A percentile compares a stretch with the other conserved stretches of the same genome.
Conservation (phyloP, 805 yeast species). For the Starmerella apis region DNA sequence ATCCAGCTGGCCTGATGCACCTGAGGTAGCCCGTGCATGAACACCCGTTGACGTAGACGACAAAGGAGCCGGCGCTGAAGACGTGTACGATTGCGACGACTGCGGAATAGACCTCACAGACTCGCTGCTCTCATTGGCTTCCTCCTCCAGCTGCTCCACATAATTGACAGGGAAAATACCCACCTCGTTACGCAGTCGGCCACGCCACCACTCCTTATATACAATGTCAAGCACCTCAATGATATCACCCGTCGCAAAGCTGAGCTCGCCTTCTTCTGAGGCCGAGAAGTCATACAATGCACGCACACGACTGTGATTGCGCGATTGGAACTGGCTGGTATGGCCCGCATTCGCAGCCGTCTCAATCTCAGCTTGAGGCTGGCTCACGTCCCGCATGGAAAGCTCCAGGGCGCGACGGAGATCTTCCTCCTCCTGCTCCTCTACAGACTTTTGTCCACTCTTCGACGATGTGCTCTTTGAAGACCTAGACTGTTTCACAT, state of each 20-base stretch:
- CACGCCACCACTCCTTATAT: conserved; percentile 93
- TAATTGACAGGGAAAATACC: conserved; percentile 92
- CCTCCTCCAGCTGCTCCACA: conserved; percentile 36
- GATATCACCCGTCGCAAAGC: conserved; percentile 77
- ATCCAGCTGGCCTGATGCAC: conserved; percentile 21
- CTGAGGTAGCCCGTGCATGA: not conserved
- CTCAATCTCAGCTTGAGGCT: conserved; percentile 10
- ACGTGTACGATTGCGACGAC: not conserved
- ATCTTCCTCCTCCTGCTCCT: conserved; percentile 63
- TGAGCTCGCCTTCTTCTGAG: conserved; percentile 74
- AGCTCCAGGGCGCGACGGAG: conserved; percentile 48
- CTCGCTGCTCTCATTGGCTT: not conserved
- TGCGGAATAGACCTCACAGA: not conserved
- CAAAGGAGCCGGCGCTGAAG: not conserved
- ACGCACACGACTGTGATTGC: conserved; percentile 42
- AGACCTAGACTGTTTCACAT: not conserved
- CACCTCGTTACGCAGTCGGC: conserved; percentile 63
- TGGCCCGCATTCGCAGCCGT: conserved; percentile 3
- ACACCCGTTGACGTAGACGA: not conserved
- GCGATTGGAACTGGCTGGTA: conserved; percentile 1
- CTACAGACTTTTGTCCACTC: not conserved
- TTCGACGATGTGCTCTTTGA: no score
- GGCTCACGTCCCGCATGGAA: conserved; percentile 20
- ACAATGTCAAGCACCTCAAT: conserved; percentile 79
- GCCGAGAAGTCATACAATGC: conserved; percentile 77